phyloP scores from a whole-genome alignment of 1,284 basidiomycete species.

The Pterulicium gracile region DNA sequence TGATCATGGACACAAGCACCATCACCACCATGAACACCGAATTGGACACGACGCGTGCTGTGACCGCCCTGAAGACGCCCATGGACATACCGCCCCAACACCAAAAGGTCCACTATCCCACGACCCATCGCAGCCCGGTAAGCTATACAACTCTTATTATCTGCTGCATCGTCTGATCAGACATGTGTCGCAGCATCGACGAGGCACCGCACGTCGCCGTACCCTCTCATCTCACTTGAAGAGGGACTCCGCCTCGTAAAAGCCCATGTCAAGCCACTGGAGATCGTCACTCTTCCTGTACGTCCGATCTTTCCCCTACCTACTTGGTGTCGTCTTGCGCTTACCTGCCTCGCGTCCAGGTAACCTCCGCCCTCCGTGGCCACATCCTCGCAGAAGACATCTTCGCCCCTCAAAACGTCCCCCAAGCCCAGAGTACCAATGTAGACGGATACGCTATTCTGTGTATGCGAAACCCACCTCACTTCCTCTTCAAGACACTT shows the following conservation, averaged over 20 bases:
- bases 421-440: slow-evolving; percentile 59
- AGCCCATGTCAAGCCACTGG: slow-evolving; percentile 34
- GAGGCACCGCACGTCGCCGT: slow-evolving; percentile 68
- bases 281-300: slow-evolving; percentile 27
- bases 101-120: slow-evolving; percentile 12
- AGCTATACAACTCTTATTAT: neutral
- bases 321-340: too few species aligned
- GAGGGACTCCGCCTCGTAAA: slow-evolving; percentile 53
- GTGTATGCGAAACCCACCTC: slow-evolving; percentile 29
- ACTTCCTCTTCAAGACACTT: too few species aligned
- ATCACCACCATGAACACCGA: slow-evolving; percentile 32
- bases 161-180: slow-evolving; percentile 15
- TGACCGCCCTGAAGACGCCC: slow-evolving; percentile 44
- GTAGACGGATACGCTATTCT: slow-evolving; percentile 83
- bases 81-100: slow-evolving; percentile 34
- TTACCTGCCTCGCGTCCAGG: too few species aligned
- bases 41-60: slow-evolving; percentile 48
- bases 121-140: slow-evolving; percentile 6
- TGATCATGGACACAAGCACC: slow-evolving; percentile 28
- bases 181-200: slow-evolving; percentile 42
- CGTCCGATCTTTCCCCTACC: too few species aligned
- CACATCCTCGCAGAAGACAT: slow-evolving; percentile 72
- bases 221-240: slow-evolving; percentile 57
- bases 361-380: slow-evolving; percentile 45
- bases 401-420: slow-evolving; percentile 50